A percentile compares a stretch with the other conserved stretches of the same genome.
These are phyloP conservation scores for Chytriomyces hyalinus DNA, from an alignment of 192 early-diverging fungal genomes.

Conservation along the genomic window DNA sequence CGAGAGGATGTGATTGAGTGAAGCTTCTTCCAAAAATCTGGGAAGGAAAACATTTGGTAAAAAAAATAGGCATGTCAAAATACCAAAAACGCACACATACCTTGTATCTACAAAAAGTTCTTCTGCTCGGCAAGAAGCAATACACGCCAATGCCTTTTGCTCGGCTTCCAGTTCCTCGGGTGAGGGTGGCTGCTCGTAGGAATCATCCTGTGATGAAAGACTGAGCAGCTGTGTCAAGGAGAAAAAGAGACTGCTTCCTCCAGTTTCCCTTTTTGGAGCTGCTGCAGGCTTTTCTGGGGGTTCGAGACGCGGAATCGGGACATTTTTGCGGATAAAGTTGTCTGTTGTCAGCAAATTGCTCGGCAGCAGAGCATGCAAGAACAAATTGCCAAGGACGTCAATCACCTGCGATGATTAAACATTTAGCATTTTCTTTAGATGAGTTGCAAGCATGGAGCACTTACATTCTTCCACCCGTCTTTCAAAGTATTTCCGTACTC, in stretches of 20 bases:
- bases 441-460: slow-evolving; percentile 14
- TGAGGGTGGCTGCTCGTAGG: slow-evolving; percentile 57
- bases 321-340: slow-evolving; percentile 73
- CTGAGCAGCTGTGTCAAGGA: slow-evolving; percentile 79
- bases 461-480: slow-evolving; percentile 73
- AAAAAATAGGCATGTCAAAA: slow-evolving; percentile 16
- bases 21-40: slow-evolving; percentile 71
- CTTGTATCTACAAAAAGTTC: slow-evolving; percentile 74
- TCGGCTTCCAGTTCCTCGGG: slow-evolving; percentile 74
- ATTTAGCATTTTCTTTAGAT: background rate
- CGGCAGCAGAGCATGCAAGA: slow-evolving; percentile 77
- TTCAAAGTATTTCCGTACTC: slow-evolving; percentile 74
- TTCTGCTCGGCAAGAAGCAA: slow-evolving; percentile 72
- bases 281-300: slow-evolving; percentile 30
- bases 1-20: slow-evolving; percentile 64
- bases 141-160: slow-evolving; percentile 68
- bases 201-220: slow-evolving; percentile 66
- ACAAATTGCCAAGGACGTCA: slow-evolving; percentile 75
- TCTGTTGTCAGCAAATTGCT: slow-evolving; percentile 69
- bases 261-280: slow-evolving; percentile 28
- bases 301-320: slow-evolving; percentile 64
- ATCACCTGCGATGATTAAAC: slow-evolving; percentile 53
- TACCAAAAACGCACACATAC: slow-evolving; percentile 33
- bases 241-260: slow-evolving; percentile 74
- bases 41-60: background rate